Evolutionary conservation across 495 filamentous ascomycete genomes (phyloP), one percentile per base, ranked within the genome.

Genomic region (Endocarpon pusillum): DNA sequence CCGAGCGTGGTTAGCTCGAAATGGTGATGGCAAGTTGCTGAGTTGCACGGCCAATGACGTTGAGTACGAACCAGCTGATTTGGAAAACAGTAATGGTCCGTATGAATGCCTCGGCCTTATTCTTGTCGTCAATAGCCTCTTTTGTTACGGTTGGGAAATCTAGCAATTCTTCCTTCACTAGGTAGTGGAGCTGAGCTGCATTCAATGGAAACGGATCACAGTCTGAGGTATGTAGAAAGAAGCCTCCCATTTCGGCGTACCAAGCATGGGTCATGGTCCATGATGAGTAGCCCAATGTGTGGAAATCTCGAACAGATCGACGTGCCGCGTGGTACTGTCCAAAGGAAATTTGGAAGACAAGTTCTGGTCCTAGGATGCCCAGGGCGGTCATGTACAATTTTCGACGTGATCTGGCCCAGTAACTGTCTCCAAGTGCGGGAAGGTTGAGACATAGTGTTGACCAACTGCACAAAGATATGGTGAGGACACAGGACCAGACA

Each of bases 211-310:
- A 25, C 25, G 15, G 8, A 32, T 11, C 1, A 26, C 21, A 23
- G 18, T 33, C 37, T 7, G 26, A 36, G 1, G 34, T 23, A 9
- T 54, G 32, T 3, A 62, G 32, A 0, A 42, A 35, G 37, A 62
- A 51, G 2, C 57, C 56, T 3, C 58, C 60, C 54, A 61, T 64
- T 15, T 49, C 35, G 14, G 50, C 53, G 33, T 51, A 64, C 32
- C 49, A 56, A n/a, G 45, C 48, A 43, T 62, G 60, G 4, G 36
- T 41, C 1, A 54, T 32, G 2, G 55, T 57, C 60, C 56, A 62
- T 7, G 35, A 10, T 17, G 19, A 16, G 12, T 26, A 38, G 19
- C 44, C 41, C 3, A 21, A 29, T 4, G 40, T 24, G 19, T 42
- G 33, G n/a, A 49, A 47, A 21, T 44, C 21, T 36, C 40, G 17